Evolutionary conservation across 441 rosid genomes (phyloP), one percentile per base, ranked within the genome.

Genomic region (Mallotus japonicus): DNA sequence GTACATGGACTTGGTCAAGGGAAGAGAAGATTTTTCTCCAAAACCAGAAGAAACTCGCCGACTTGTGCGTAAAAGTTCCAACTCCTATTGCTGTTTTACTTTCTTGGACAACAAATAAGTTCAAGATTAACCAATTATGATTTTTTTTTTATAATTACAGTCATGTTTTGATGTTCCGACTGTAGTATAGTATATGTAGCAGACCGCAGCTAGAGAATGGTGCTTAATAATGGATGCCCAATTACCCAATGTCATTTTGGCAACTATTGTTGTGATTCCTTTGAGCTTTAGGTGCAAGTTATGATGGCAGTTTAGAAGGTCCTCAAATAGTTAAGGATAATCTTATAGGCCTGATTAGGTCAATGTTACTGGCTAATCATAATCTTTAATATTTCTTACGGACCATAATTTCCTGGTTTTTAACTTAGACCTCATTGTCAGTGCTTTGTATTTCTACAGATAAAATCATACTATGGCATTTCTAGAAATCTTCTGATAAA

Each of bases 1-100:
- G 83, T 95, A 92, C 84, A 89, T 86, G 96, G 97, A 95, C 89
- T 84, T 95, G 58, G 87, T 81, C 4, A 91, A 90, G 51, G 99
- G 99, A 80, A 87, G 96, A 83, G 98, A 95, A 87, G 99, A 92
- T 7, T 95, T 95, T 76, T 62, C 83, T 80, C 98, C 98, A 64
- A 95, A 85, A 82, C 97, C 99, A 56, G 99, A 92, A 86, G 97
- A 95, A 84, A 95, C 97, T 73, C 88, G 88, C 62, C 85, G 92
- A 82, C 92, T 95, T 77, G 99, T 92, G 88, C 56, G 99, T 86
- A 75, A 58, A 77, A 77, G 34, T 62, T 69, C 22, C 16, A 51
- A 44, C 28, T 50, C 15, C 28, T 44, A 47, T 34, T 67, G 11
- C 16, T 65, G n/a, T 49, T 67, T 44, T 19, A 34, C 37, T 65